phyloP scores from a whole-genome alignment of 352 stramenopile genomes.

The Phytophthora europaea region DNA sequence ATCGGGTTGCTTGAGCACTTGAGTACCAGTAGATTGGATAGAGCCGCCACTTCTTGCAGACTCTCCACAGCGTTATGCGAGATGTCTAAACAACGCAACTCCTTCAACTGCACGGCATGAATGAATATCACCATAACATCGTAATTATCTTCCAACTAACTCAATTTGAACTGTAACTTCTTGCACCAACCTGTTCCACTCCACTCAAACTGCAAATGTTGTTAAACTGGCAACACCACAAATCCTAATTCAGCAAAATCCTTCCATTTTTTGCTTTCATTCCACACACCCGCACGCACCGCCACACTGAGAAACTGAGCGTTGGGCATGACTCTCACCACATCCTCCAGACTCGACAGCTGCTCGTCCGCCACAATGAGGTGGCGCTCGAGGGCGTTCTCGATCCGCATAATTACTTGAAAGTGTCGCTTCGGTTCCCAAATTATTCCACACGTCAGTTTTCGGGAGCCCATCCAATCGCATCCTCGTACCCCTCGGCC shows the following conservation, averaged over 20 bases:
- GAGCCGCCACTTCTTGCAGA: slow-evolving; percentile 47
- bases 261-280: background rate
- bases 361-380: slow-evolving; percentile 69
- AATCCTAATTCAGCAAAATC: background rate
- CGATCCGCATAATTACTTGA: slow-evolving; percentile 57
- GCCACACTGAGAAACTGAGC: slow-evolving; percentile 71
- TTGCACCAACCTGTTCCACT: slow-evolving; percentile 50
- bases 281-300: slow-evolving; percentile 49
- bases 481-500: background rate
- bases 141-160: background rate
- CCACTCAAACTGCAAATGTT: slow-evolving; percentile 46
- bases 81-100: slow-evolving; percentile 70
- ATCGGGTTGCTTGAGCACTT: slow-evolving; percentile 73
- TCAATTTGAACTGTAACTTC: background rate
- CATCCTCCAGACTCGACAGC: slow-evolving; percentile 41
- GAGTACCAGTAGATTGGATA: slow-evolving; percentile 57
- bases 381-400: slow-evolving; percentile 48
- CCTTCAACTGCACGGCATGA: slow-evolving; percentile 39
- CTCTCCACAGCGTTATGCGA: slow-evolving; percentile 67
- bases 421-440: slow-evolving; percentile 16
- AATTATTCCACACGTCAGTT: background rate
- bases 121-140: background rate
- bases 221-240: slow-evolving; percentile 63
- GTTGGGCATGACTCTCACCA: slow-evolving; percentile 26
- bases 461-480: slow-evolving; percentile 5